Evolutionary conservation across 345 rosid species (phyloP).

Genomic region (Salix brachista): DNA sequence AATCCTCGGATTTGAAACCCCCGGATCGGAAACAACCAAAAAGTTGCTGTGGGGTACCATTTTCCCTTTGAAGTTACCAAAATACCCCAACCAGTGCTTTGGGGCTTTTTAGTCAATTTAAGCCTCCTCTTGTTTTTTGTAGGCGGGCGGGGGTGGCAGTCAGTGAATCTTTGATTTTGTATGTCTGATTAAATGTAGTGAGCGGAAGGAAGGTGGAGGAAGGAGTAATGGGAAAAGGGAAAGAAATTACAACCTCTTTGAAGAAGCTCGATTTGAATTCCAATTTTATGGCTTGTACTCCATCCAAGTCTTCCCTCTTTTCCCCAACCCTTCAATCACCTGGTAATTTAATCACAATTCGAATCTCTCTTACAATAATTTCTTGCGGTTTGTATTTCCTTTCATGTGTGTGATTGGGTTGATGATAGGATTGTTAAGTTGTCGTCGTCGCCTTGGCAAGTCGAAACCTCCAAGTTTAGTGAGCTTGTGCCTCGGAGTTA

Average conservation of each 20-base stretch:
- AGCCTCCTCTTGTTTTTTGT: too few relatives aligned
- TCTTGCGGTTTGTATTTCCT: too few relatives aligned
- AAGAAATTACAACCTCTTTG: conserved; percentile 28
- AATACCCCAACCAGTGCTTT: too few relatives aligned
- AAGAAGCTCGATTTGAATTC: conserved; percentile 44
- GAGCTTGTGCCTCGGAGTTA: conserved; percentile 71
- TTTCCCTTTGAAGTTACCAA: too few relatives aligned
- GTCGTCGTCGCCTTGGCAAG: conserved; percentile 17
- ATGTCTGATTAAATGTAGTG: too few relatives aligned
- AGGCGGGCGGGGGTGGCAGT: too few relatives aligned
- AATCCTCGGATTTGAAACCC: too few relatives aligned
- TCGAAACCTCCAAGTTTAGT: conserved; percentile 56
- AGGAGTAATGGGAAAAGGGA: conserved; percentile 34
- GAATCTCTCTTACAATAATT: background rate
- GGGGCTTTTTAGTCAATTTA: too few relatives aligned
- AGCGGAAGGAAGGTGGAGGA: background rate
- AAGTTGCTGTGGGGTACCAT: too few relatives aligned
- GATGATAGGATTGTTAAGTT: conserved; percentile 29
- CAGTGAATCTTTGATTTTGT: too few relatives aligned
- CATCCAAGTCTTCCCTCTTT: conserved; percentile 18
- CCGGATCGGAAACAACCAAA: too few relatives aligned
- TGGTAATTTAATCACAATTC: conserved; percentile 27
- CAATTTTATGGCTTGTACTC: conserved; percentile 21
- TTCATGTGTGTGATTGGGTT: background rate
- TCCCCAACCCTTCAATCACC: conserved; percentile 27